phyloP scores from a whole-genome alignment of 306 rosid species.

The Casuarina equisetifolia region DNA sequence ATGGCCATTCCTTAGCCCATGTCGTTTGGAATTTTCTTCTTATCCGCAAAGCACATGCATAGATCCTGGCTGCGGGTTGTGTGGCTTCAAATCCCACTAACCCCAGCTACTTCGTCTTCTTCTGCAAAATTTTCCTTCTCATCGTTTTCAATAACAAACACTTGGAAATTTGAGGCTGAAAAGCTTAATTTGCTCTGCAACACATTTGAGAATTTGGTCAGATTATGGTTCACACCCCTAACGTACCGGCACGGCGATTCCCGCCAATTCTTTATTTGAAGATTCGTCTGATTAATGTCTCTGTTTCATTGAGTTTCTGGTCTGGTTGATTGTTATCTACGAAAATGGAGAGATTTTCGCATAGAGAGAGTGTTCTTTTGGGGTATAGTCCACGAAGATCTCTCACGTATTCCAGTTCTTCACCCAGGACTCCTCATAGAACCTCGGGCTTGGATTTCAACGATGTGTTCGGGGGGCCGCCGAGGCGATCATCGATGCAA shows the following conservation, averaged over 20 bases:
- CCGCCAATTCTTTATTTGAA: slow-evolving; percentile 38
- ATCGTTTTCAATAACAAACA: neutral
- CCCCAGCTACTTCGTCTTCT: slow-evolving; percentile 17
- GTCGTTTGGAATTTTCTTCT: slow-evolving; percentile 31
- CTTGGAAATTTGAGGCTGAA: neutral
- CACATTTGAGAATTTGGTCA: neutral
- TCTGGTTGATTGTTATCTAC: neutral
- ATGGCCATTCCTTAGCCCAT: slow-evolving; percentile 10
- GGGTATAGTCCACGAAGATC: slow-evolving; percentile 45
- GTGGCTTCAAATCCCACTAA: slow-evolving; percentile 50
- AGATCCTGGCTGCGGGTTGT: slow-evolving; percentile 21
- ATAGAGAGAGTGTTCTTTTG: slow-evolving; percentile 52
- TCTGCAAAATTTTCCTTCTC: slow-evolving; percentile 7
- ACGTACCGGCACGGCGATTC: slow-evolving; percentile 5
- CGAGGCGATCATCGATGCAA: slow-evolving; percentile 54
- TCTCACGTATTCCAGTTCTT: slow-evolving; percentile 35
- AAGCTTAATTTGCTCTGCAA: neutral
- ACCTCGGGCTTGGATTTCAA: slow-evolving; percentile 67
- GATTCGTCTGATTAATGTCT: neutral
- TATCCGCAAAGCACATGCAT: slow-evolving; percentile 30
- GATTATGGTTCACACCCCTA: neutral
- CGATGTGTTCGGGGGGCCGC: slow-evolving; percentile 95
- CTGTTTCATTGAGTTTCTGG: neutral
- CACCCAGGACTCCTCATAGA: slow-evolving; percentile 31
- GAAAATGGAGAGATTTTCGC: slow-evolving; percentile 58